Conservation (phyloP, 139 green algal genomes). For the Chlorella vulgaris region DNA sequence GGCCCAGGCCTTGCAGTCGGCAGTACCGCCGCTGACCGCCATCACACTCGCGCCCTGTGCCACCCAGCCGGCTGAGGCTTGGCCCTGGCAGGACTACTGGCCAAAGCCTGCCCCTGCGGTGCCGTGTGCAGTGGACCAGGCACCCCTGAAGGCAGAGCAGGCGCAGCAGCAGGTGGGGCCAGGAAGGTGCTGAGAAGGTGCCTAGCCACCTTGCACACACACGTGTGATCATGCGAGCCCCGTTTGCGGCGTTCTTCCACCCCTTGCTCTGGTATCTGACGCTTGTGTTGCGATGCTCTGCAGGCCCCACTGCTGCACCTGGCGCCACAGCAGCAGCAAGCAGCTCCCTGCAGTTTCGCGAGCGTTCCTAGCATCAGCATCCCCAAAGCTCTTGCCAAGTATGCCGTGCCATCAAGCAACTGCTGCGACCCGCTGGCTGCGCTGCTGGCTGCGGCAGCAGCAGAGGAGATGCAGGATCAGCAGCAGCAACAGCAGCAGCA, state of each 20-base stretch:
- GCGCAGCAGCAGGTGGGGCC: not conserved
- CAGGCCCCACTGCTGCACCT: not conserved
- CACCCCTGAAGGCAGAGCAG: not conserved
- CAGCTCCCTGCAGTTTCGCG: not conserved
- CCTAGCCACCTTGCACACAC: no score
- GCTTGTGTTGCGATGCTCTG: no score
- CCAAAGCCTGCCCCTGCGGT: not conserved
- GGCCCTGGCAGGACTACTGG: not conserved
- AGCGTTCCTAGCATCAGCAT: not conserved
- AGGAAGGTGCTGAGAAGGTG: no score
- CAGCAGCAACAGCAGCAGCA: not conserved
- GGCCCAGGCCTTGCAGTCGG: no score
- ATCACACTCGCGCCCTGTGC: no score
- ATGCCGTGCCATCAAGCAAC: not conserved
- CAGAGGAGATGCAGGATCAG: not conserved
- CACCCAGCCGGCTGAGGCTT: not conserved
- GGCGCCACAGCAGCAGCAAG: not conserved
- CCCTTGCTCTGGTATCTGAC: no score
- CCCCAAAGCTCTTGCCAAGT: not conserved
- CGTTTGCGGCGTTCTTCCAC: no score
- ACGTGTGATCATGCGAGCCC: no score
- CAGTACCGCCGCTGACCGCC: no score
- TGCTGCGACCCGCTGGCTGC: not conserved
- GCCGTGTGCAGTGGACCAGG: no score
- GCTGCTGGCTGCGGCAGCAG: constrained; percentile 3